Evolutionary conservation across 2,329 filamentous ascomycete genomes (phyloP), one percentile per base, ranked within the genome.

Genomic region (Macrophomina phaseolina): DNA sequence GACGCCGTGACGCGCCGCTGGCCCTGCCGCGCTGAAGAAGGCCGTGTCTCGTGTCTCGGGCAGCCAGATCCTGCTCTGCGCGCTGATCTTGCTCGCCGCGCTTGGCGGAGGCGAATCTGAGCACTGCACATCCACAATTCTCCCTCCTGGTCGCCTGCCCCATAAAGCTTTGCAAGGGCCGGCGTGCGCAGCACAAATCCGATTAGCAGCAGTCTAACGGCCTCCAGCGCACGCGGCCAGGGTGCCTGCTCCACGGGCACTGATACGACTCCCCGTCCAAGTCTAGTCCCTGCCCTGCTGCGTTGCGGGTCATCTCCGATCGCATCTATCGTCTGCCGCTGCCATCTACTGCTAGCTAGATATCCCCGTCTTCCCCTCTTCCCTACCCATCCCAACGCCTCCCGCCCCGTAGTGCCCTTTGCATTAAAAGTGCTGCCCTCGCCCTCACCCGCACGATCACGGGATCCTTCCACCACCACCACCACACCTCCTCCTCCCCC

Each of bases 301-400:
- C 64, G 32, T 58, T 65, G 70, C 68, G 69, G 69, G 67, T 70
- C 71, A 78, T 79, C 75, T 79, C 77, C 77, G 77, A 78, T 78
- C 76, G 73, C 73, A 75, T 68, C 67, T 77, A 64, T 67, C 62
- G 51, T 67, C 66, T 60, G 61, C 66, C 48, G 53, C 53, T 58
- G 49, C 55, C 62, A 63, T 64, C 58, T 49, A 45, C 58, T 49
- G 34, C 58, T 49, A 45, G 42, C 68, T 70, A 66, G 70, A 72
- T 70, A 71, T 71, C 72, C 73, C 67, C 67, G 68, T 67, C 65
- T 53, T 68, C 67, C 67, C 58, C 65, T 67, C 65, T 52, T 40
- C 32, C 51, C 53, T 52, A 63, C 65, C 23, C 65, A 55, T 45
- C 64, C 49, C 56, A 61, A 30, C 56, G 56, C 56, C 56, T 56